phyloP scores from a whole-genome alignment of 2,329 filamentous ascomycete genomes.

The Pseudopyrenochaeta lycopersici region DNA sequence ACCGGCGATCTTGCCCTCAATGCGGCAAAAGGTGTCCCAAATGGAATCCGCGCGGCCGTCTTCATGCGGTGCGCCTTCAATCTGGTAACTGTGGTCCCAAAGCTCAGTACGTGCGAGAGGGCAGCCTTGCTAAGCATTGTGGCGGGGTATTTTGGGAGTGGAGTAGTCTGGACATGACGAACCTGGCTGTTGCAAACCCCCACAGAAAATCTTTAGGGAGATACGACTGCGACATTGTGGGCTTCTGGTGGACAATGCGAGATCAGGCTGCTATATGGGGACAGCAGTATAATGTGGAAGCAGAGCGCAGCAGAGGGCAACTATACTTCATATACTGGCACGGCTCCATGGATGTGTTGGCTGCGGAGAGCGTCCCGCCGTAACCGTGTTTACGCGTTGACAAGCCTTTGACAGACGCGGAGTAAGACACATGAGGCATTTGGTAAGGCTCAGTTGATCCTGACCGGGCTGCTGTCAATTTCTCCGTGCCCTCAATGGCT shows the following conservation, averaged over 20 bases:
- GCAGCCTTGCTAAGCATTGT: slow-evolving; percentile 13
- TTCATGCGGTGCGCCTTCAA: slow-evolving; percentile 78
- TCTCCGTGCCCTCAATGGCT: slow-evolving; percentile 32
- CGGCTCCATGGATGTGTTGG: slow-evolving; percentile 21
- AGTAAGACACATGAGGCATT: slow-evolving; percentile 35
- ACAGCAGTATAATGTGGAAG: slow-evolving; percentile 10
- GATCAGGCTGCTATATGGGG: slow-evolving; percentile 13
- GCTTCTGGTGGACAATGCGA: slow-evolving; percentile 7
- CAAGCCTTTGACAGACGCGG: slow-evolving; percentile 33
- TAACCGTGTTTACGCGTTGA: slow-evolving; percentile 44
- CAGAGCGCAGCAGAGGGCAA: slow-evolving; percentile 23
- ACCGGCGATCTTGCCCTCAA: slow-evolving; percentile 83
- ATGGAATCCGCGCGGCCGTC: slow-evolving; percentile 85
- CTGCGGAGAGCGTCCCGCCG: slow-evolving; percentile 49
- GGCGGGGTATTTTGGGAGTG: slow-evolving; percentile 33
- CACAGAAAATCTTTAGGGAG: slow-evolving; percentile 52
- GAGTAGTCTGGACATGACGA: slow-evolving; percentile 31
- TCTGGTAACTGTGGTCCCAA: slow-evolving; percentile 74
- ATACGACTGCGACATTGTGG: slow-evolving; percentile 47
- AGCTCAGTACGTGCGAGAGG: slow-evolving; percentile 28
- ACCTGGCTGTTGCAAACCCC: slow-evolving; percentile 55
- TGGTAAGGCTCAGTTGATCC: slow-evolving; percentile 22
- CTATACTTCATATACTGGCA: slow-evolving; percentile 44
- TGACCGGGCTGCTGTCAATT: slow-evolving; percentile 25
- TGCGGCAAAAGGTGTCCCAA: slow-evolving; percentile 89